Conservation (phyloP, 192 early-diverging fungal genomes). For the Coemansia reversa region DNA sequence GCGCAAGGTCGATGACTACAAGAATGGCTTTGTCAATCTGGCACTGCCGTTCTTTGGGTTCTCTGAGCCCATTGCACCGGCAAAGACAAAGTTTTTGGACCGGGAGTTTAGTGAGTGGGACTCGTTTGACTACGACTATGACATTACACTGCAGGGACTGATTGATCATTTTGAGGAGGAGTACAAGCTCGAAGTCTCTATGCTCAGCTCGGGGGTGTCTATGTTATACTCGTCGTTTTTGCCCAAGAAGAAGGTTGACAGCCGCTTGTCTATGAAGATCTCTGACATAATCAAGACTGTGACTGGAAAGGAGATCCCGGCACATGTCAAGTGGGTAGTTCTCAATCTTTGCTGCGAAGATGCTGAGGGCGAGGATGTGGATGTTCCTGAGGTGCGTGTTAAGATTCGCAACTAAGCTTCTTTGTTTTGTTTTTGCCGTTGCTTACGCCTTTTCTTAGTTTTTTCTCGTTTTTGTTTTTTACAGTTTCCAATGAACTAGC, state of each 20-base stretch:
- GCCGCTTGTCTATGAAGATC: conserved; percentile 78
- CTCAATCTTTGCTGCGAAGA: conserved; percentile 91
- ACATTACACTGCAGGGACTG: conserved; percentile 87
- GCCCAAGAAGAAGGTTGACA: conserved; percentile 81
- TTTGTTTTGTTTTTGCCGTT: too few relatives aligned
- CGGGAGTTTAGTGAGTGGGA: conserved; percentile 93
- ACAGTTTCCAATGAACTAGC: background rate
- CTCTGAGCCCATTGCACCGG: conserved; percentile 94
- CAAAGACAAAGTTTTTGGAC: conserved; percentile 86
- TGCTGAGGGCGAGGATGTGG: conserved; percentile 84
- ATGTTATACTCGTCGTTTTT: conserved; percentile 94
- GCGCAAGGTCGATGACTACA: conserved; percentile 91
- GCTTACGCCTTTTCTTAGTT: background rate
- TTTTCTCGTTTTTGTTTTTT: background rate
- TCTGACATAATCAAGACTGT: conserved; percentile 75
- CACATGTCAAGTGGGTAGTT: conserved; percentile 81
- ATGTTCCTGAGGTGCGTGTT: conserved; percentile 56
- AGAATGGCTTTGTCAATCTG: conserved; percentile 98
- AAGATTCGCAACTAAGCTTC: conserved; percentile 36
- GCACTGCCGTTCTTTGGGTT: conserved; percentile 99
- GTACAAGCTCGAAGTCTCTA: conserved; percentile 85
- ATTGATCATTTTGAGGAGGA: conserved; percentile 80
- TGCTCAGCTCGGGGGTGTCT: conserved; percentile 87
- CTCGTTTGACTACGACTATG: conserved; percentile 79
- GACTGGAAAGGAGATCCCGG: conserved; percentile 83